Evolutionary conservation across 2,329 filamentous ascomycete genomes (phyloP).

Genomic region (Phialocephala sp.): DNA sequence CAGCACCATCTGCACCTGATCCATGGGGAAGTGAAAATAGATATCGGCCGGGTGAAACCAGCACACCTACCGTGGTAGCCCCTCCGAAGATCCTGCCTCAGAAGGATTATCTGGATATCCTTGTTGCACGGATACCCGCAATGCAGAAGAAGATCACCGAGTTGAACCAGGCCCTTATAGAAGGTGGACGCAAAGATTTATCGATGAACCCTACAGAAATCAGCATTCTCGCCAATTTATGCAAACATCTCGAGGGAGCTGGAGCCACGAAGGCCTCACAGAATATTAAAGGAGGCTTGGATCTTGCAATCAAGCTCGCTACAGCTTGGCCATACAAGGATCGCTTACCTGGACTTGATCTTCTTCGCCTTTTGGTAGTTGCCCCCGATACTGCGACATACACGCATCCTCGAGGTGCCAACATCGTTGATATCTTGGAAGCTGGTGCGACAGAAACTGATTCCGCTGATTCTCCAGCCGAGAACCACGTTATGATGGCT

Average conservation of each 20-base stretch:
- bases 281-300: constrained; percentile 60
- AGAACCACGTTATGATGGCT: constrained; percentile 89
- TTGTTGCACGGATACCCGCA: constrained; percentile 70
- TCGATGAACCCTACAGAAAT: constrained; percentile 77
- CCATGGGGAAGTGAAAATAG: constrained; percentile 79
- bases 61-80: constrained; percentile 43
- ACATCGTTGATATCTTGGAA: constrained; percentile 66
- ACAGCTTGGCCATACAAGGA: constrained; percentile 82
- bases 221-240: constrained; percentile 63
- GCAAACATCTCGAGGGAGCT: constrained; percentile 65
- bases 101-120: constrained; percentile 78
- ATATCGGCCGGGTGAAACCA: constrained; percentile 74
- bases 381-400: constrained; percentile 70
- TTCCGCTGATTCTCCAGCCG: constrained; percentile 58
- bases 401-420: constrained; percentile 56
- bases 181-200: constrained; percentile 73
- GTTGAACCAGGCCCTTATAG: constrained; percentile 75
- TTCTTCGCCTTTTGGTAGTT: constrained; percentile 82
- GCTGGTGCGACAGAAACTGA: constrained; percentile 57
- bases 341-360: constrained; percentile 82
- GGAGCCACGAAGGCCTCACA: constrained; percentile 44
- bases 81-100: constrained; percentile 73
- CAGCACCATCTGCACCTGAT: constrained; percentile 56
- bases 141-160: constrained; percentile 79
- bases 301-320: constrained; percentile 72